These are phyloP conservation scores for Phytophthora capsici DNA, from an alignment of 352 stramenopile species.

Conservation along the genomic window DNA sequence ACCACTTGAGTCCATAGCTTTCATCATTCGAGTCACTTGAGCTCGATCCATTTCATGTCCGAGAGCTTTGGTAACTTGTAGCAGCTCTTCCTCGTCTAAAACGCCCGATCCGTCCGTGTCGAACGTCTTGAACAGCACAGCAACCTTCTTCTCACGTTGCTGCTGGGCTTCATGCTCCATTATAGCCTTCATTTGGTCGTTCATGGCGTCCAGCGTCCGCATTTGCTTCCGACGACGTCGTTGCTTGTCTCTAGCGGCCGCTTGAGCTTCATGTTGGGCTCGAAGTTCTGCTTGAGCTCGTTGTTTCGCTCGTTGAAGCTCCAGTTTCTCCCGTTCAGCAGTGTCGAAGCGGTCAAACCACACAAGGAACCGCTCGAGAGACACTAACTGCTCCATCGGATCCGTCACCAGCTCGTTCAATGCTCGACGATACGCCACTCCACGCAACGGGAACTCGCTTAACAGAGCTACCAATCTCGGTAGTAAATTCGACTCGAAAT, in stretches of 20 bases:
- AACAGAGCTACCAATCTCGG: slow-evolving; percentile 58
- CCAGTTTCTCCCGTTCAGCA: slow-evolving; percentile 53
- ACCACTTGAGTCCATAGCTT: slow-evolving; percentile 66
- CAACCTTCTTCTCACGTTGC: slow-evolving; percentile 40
- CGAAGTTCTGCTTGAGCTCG: slow-evolving; percentile 49
- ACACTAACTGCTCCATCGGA: slow-evolving; percentile 48
- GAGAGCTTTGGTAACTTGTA: slow-evolving; percentile 51
- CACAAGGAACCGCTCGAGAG: slow-evolving; percentile 51
- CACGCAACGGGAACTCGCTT: slow-evolving; percentile 60
- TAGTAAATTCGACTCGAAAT: slow-evolving; percentile 66
- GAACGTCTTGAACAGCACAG: slow-evolving; percentile 63
- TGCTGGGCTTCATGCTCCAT: slow-evolving; percentile 39
- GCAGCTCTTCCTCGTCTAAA: slow-evolving; percentile 61
- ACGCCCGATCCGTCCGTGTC: slow-evolving; percentile 61
- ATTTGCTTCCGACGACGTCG: slow-evolving; percentile 45
- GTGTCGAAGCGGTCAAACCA: slow-evolving; percentile 66
- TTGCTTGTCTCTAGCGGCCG: slow-evolving; percentile 38
- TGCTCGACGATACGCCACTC: slow-evolving; percentile 55
- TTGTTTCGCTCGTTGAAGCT: slow-evolving; percentile 49
- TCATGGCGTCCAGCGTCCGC: slow-evolving; percentile 41
- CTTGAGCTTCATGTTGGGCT: slow-evolving; percentile 41
- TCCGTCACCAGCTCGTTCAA: slow-evolving; percentile 51
- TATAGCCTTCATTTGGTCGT: slow-evolving; percentile 43
- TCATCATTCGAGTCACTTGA: slow-evolving; percentile 63
- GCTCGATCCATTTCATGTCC: slow-evolving; percentile 51